Percentiles rank a stretch among this genome's conserved stretches.
Evolutionary conservation across 2,329 filamentous ascomycete species (phyloP).

Genomic region (Esteya vermicola): DNA sequence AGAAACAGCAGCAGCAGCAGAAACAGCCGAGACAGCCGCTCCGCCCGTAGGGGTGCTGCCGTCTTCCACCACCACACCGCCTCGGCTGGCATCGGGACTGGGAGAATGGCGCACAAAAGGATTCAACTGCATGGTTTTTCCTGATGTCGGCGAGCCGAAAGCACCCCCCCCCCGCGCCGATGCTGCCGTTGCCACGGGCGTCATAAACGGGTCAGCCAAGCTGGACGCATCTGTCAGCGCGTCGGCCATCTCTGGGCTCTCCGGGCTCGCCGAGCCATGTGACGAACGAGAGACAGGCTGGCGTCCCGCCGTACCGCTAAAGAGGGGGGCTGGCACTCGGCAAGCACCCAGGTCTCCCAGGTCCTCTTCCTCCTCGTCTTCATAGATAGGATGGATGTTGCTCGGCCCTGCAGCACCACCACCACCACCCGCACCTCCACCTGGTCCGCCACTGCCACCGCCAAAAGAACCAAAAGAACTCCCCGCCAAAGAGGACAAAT

Average conservation of each 20-base stretch:
- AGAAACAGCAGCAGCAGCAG: no score
- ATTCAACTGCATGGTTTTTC: constrained; percentile 9
- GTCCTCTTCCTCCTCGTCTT: constrained; percentile 37
- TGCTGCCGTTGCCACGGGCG: constrained; percentile 20
- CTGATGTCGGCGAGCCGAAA: background rate
- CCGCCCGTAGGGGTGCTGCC: background rate
- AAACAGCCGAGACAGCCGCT: background rate
- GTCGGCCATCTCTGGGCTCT: constrained; percentile 13
- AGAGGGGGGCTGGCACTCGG: background rate
- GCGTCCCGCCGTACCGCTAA: constrained; percentile 9
- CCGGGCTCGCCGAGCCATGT: constrained; percentile 2
- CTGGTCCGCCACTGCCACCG: background rate
- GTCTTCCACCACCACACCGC: no score
- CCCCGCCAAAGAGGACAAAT: no score
- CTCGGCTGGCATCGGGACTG: constrained; percentile 21
- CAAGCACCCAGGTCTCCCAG: constrained; percentile 1
- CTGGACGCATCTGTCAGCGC: constrained; percentile 14
- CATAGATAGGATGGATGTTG: constrained; percentile 43
- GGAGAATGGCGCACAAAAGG: constrained; percentile 17
- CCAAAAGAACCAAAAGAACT: no score
- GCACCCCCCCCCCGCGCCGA: no score
- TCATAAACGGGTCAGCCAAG: constrained; percentile 35
- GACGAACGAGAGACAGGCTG: no score
- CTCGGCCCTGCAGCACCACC: constrained; percentile 15
- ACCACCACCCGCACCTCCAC: background rate